phyloP scores from a whole-genome alignment of 192 early-diverging fungal species.

The Rhizoclosmatium globosum region DNA sequence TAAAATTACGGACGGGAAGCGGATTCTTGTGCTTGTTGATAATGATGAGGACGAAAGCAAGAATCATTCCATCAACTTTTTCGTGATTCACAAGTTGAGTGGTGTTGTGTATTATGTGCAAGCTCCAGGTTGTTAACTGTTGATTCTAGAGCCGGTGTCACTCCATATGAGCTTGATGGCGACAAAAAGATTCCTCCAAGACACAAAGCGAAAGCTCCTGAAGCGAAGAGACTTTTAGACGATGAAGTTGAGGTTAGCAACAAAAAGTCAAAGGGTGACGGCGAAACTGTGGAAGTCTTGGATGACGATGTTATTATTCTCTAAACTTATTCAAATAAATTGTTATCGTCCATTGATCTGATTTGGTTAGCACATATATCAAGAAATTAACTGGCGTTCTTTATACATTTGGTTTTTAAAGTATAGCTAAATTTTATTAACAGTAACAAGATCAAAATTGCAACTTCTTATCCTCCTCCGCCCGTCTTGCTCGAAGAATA shows the following conservation, averaged over 20 bases:
- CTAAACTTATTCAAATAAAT: not conserved
- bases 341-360: no score
- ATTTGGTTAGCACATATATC: no score
- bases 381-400: no score
- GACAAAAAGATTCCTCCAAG: conserved; percentile 29
- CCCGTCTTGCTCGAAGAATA: conserved; percentile 28
- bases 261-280: conserved; percentile 28
- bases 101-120: not conserved
- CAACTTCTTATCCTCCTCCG: conserved; percentile 42
- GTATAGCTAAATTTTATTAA: no score
- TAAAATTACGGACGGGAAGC: conserved; percentile 63
- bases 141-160: not conserved
- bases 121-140: not conserved
- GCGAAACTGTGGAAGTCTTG: conserved; percentile 1
- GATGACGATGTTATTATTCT: conserved; percentile 37
- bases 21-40: conserved; percentile 70
- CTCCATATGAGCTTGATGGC: conserved; percentile 22
- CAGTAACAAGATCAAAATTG: conserved; percentile 28
- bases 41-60: conserved; percentile 52
- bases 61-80: conserved; percentile 25
- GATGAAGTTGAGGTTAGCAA: not conserved
- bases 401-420: no score
- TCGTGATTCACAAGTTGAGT: conserved; percentile 30
- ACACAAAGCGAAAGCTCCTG: not conserved
- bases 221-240: not conserved